Evolutionary conservation across 495 filamentous ascomycete species (phyloP).

Genomic region (Penicillium pancosmium): DNA sequence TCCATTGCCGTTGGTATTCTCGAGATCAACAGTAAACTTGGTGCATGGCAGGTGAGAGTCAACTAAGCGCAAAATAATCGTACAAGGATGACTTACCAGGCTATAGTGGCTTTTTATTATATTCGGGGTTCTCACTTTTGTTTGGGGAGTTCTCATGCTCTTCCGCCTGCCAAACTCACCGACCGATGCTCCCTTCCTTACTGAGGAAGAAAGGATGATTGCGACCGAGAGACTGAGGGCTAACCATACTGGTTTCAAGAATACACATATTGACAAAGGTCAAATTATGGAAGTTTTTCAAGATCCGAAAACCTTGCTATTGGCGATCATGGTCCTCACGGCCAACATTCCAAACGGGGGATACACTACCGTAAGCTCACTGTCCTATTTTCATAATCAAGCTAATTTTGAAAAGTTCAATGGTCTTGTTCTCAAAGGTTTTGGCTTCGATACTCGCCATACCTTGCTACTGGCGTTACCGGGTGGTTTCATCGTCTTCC

Average conservation of each 20-base stretch:
- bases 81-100: not conserved
- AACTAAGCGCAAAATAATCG: too few species aligned
- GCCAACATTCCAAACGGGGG: constrained; percentile 37
- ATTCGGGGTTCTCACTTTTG: constrained; percentile 35
- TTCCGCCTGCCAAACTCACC: constrained; percentile 52
- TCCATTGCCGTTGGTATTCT: constrained; percentile 28
- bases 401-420: constrained; percentile 29
- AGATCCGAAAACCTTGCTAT: constrained; percentile 43
- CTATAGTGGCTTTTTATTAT: constrained; percentile 27
- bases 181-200: constrained; percentile 45
- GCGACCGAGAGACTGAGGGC: constrained; percentile 51
- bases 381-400: not conserved
- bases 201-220: constrained; percentile 46
- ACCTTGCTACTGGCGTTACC: constrained; percentile 36
- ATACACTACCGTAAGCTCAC: constrained; percentile 29
- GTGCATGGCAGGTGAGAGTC: constrained; percentile 25
- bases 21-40: constrained; percentile 21
- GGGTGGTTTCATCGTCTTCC: constrained; percentile 23
- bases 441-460: constrained; percentile 38
- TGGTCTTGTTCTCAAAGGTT: constrained; percentile 36
- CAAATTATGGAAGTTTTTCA: constrained; percentile 50
- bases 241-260: constrained; percentile 59
- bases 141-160: constrained; percentile 40
- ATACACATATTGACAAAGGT: constrained; percentile 52
- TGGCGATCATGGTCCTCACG: constrained; percentile 21